Evolutionary conservation across 1,284 basidiomycete species (phyloP).

Genomic region (Athelia sp.): DNA sequence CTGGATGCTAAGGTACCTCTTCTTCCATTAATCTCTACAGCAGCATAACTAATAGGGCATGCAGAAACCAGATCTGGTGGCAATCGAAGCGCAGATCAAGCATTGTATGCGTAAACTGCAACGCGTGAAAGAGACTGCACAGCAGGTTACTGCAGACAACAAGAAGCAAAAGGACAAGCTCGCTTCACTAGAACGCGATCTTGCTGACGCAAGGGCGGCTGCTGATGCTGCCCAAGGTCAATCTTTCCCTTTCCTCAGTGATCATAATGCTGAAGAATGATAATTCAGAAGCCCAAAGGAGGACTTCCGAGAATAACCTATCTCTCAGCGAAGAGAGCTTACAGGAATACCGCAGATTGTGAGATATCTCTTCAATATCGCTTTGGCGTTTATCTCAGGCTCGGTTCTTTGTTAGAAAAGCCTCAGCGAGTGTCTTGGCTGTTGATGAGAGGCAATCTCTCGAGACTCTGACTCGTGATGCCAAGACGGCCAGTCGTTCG

Average conservation of each 20-base stretch:
- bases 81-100: conserved; percentile 81
- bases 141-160: conserved; percentile 67
- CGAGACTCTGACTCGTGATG: conserved; percentile 79
- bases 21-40: neutral
- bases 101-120: conserved; percentile 79
- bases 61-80: conserved; percentile 78
- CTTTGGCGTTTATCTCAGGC: neutral
- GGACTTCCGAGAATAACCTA: conserved; percentile 69
- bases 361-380: conserved; percentile 29
- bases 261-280: conserved; percentile 4
- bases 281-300: conserved; percentile 68
- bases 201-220: conserved; percentile 62
- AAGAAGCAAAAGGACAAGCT: conserved; percentile 63
- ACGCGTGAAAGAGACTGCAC: conserved; percentile 61
- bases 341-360: conserved; percentile 86
- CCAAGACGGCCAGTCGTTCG: conserved; percentile 67
- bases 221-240: conserved; percentile 77
- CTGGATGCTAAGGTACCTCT: conserved; percentile 72
- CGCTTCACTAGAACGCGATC: conserved; percentile 54
- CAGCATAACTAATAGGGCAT: neutral
- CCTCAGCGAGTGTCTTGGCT: conserved; percentile 70
- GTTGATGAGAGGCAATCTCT: conserved; percentile 86
- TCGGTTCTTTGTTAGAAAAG: conserved; percentile 50
- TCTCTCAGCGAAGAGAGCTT: conserved; percentile 81
- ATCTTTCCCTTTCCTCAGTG: neutral